Evolutionary conservation across 441 rosid genomes (phyloP), one percentile per base, ranked within the genome.

Genomic region (California macrophylla): DNA sequence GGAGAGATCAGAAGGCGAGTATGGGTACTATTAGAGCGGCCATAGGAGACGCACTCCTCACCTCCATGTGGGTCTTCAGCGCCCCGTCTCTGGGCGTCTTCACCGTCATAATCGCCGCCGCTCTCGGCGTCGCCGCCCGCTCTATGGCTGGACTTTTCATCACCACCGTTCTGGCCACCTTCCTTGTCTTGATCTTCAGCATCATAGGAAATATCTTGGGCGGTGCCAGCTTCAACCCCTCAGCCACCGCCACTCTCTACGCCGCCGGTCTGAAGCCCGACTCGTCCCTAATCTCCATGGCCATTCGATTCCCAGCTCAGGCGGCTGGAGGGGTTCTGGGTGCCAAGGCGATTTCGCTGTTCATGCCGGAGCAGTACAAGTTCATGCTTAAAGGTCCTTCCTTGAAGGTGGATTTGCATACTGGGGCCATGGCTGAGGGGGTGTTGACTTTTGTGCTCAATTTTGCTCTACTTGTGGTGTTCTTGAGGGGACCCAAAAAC

Each of bases 141-240:
- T 21, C 42, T 10, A 38, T 32, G 21, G 64, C 25, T 38, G 64
- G 18, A 24, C 65, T 21, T 8, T n/a, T 30, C 52, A 42, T 56
- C 16, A 38, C 54, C 54, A 70, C 58, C 21, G 9, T 63, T 18
- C 68, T 45, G 34, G 66, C 69, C 69, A 34, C 69, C 69, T 30
- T 24, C 29, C 52, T 42, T 30, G 69, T 66, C 69, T 58, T 66
- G 30, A 3, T 20, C 29, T 66, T 66, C 69, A 34, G 52, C 69
- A 8, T 66, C 56, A 42, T 66, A 20, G 28, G 52, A 12, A 16
- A 42, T 1, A 25, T 66, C 29, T 21, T 66, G 13, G 69, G 58
- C 25, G 56, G 52, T 40, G 69, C 56, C 30, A 66, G 69, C 69
- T 66, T 66, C 69, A 66, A 66, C 58, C 69, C 69, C 56, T 25